Base-by-base conservation (phyloP, 176 grass and related monocot species). In the Oryza glumipatula region DNA sequence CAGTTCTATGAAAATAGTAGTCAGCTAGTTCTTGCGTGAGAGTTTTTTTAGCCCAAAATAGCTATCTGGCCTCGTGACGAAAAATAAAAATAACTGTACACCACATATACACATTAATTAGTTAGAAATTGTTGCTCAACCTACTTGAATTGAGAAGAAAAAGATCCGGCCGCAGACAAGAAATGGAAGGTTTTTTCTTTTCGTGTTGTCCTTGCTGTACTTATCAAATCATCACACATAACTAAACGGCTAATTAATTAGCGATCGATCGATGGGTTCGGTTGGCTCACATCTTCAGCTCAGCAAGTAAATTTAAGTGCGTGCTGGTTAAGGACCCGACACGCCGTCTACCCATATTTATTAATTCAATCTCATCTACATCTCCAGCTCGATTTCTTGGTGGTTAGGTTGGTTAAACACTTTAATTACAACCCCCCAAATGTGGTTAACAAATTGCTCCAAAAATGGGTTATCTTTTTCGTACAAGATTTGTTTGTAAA, bases 251-350 rank as follows among this genome's bases (percentile, higher is more conserved):
- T 56, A 21, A 56, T 7, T 58, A 58, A 26, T 13, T 46, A 41
- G 16, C 7, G 39, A 41, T 41, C 39, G 58, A 36, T 17, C 52
- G 66, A 72, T 41, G 7, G 39, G 39, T 41, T 70, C 21, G 26
- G 79, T 81, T 81, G 66, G 79, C 4, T 81, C 47, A 81, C 79
- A 54, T 54, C 9, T 56, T 81, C 3, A 58, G 13, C 67, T 4
- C 11, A 33, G 19, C 52, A 41, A 21, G 19, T 9, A 9, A 58
- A 52, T 8, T 72, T 43, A 82, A 71, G 75, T 23, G 17, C 4
- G 75, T 77, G 66, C 41, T 79, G 68, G 84, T 72, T 17, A 79
- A 79, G 67, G 73, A 77, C 28, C 52, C 66, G 80, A 81, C 86
- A 83, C 15, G 28, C 21, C 77, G 74, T 41, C 54, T 64, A 72